These are phyloP conservation scores for Imleria badia DNA, from an alignment of 768 basidiomycete species.

Conservation along the genomic window DNA sequence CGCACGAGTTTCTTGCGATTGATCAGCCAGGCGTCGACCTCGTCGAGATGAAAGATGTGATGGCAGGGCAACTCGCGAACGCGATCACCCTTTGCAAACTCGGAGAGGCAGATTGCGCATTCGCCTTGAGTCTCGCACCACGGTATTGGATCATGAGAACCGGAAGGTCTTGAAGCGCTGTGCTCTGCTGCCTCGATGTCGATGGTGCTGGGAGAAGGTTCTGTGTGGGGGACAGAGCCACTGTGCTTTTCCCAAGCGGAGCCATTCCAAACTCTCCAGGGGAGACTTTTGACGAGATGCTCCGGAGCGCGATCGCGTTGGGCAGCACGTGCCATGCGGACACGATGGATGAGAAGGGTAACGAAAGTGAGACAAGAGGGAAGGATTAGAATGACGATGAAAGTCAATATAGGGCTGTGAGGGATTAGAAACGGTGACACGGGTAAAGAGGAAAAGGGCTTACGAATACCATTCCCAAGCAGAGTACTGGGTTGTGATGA, in stretches of 20 bases:
- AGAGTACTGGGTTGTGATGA: slow-evolving; percentile 76
- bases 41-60: slow-evolving; percentile 91
- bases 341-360: slow-evolving; percentile 85
- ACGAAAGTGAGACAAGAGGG: slow-evolving; percentile 87
- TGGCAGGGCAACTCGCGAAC: slow-evolving; percentile 92
- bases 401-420: slow-evolving; percentile 77
- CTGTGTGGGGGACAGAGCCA: slow-evolving; percentile 26
- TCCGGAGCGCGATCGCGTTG: slow-evolving; percentile 83
- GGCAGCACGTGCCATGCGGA: slow-evolving; percentile 80
- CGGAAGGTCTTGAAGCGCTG: slow-evolving; percentile 20
- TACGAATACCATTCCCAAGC: slow-evolving; percentile 95
- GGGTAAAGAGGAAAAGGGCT: slow-evolving; percentile 22
- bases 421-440: slow-evolving; percentile 8
- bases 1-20: slow-evolving; percentile 89
- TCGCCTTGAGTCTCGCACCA: slow-evolving; percentile 85
- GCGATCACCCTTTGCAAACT: slow-evolving; percentile 83
- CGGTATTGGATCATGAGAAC: slow-evolving; percentile 42
- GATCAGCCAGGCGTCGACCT: slow-evolving; percentile 91
- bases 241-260: slow-evolving; percentile 79
- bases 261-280: slow-evolving; percentile 83
- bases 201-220: slow-evolving; percentile 21
- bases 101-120: slow-evolving; percentile 90
- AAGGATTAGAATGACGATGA: slow-evolving; percentile 83
- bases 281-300: slow-evolving; percentile 71
- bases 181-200: slow-evolving; percentile 42